Evolutionary conservation across 2,329 filamentous ascomycete species (phyloP).

Genomic region (Xylariaceae sp.): DNA sequence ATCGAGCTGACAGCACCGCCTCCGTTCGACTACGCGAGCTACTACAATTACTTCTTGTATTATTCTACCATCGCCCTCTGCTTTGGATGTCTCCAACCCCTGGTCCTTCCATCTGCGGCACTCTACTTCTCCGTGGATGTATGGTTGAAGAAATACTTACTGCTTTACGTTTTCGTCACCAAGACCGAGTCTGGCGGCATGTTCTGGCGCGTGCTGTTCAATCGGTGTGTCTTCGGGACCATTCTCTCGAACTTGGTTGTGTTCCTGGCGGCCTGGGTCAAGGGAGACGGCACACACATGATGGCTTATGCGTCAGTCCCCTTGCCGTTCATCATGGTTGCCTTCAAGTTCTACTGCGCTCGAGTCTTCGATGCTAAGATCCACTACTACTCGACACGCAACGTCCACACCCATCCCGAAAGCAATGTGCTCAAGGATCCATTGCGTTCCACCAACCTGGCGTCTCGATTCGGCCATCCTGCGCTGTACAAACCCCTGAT

Average conservation of each 20-base stretch:
- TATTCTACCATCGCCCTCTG: slow-evolving; percentile 85
- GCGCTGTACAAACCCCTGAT: slow-evolving; percentile 15
- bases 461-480: slow-evolving; percentile 75
- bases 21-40: slow-evolving; percentile 87
- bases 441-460: slow-evolving; percentile 58
- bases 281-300: slow-evolving; percentile 50
- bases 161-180: slow-evolving; percentile 91
- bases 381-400: slow-evolving; percentile 68
- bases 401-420: slow-evolving; percentile 41
- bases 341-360: slow-evolving; percentile 81
- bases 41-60: slow-evolving; percentile 97
- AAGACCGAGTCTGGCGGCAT: slow-evolving; percentile 93
- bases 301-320: slow-evolving; percentile 65
- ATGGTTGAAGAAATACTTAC: slow-evolving; percentile 88
- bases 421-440: slow-evolving; percentile 42
- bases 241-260: slow-evolving; percentile 74
- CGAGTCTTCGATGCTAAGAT: slow-evolving; percentile 69
- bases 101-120: slow-evolving; percentile 78
- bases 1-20: slow-evolving; percentile 92
- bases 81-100: slow-evolving; percentile 77
- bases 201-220: slow-evolving; percentile 88
- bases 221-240: slow-evolving; percentile 78
- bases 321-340: slow-evolving; percentile 68
- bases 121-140: slow-evolving; percentile 85
- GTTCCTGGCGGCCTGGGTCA: slow-evolving; percentile 66